Conservation (phyloP, 2,329 filamentous ascomycete genomes). For the Aspergillus tamarii region DNA sequence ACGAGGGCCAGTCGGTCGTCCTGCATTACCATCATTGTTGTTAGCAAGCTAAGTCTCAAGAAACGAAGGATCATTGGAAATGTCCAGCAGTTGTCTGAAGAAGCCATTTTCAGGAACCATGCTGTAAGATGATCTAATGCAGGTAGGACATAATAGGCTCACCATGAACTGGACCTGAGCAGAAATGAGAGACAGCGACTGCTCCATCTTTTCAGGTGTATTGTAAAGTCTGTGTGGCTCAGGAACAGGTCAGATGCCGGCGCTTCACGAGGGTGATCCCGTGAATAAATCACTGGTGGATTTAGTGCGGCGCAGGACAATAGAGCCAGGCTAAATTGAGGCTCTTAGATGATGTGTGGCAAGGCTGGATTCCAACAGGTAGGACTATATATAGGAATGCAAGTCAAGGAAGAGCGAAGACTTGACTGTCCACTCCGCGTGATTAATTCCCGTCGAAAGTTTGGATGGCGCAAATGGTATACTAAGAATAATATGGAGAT, state of each 20-base stretch:
- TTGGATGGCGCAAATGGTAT: neutral
- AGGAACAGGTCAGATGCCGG: neutral
- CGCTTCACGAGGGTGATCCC: neutral
- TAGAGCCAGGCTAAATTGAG: neutral
- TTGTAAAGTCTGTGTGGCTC: neutral
- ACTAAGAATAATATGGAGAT: neutral
- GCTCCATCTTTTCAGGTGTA: conserved; percentile 27
- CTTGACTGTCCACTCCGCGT: neutral
- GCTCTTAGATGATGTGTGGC: neutral
- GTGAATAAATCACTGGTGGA: neutral
- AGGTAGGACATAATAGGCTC: conserved; percentile 11
- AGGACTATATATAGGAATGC: neutral
- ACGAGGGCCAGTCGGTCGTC: conserved; percentile 85
- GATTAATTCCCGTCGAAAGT: neutral
- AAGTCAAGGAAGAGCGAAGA: no score
- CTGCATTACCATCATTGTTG: conserved; percentile 51
- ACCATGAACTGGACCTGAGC: conserved; percentile 39
- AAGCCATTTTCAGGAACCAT: neutral
- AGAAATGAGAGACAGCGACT: conserved; percentile 33
- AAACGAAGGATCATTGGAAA: neutral
- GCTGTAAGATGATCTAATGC: neutral
- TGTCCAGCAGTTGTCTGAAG: neutral
- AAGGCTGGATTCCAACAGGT: neutral
- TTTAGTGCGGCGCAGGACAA: conserved; percentile 2
- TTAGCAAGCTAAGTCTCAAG: conserved; percentile 21